Evolutionary conservation across 1,284 basidiomycete genomes (phyloP), one percentile per base, ranked within the genome.

Genomic region (Rhizopogon parksii): DNA sequence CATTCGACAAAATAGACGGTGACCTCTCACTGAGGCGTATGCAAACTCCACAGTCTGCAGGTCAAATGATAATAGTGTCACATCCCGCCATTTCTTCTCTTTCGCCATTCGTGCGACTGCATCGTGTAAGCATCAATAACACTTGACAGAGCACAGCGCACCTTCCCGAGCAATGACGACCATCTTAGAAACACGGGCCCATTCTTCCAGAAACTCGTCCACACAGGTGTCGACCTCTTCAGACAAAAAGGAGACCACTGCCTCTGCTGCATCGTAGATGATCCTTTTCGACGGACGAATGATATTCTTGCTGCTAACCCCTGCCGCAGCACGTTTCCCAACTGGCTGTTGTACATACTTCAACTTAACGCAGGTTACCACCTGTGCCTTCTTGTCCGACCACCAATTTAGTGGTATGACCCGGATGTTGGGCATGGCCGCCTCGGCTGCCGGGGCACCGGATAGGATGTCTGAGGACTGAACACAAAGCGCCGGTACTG

Each of bases 391-490:
- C 54, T 82, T 78, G 40, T 83, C 82, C 27, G 85, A 85, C 90
- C 92, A 94, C 92, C 93, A 95, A 58, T 92, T 85, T 24, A 90
- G 75, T 4, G 93, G 85, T 54, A 91, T 85, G 48, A 96, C 82
- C 39, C 85, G 85, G 47, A 95, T 91, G 63, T 92, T 93, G 5
- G 88, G 85, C 83, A 91, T 89, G 6, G 90, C 90, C 3, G 91
- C 89, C 61, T 91, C 88, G n/a, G 84, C 85, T 1, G 89, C 87
- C 2, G 85, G 83, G 1, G 86, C 86, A 11, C 85, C 87, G 0
- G 85, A 83, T 25, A 94, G 74, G 43, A 95, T 84, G 56, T 91
- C 82, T 17, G 79, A 74, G 0, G 91, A 87, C 57, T 88, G 81
- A 24, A 95, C 88, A 56, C 87, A 90, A 4, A 95, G 74, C 3